These are phyloP conservation scores for Pythium brassicae DNA, from an alignment of 352 stramenopile genomes.

Conservation along the genomic window DNA sequence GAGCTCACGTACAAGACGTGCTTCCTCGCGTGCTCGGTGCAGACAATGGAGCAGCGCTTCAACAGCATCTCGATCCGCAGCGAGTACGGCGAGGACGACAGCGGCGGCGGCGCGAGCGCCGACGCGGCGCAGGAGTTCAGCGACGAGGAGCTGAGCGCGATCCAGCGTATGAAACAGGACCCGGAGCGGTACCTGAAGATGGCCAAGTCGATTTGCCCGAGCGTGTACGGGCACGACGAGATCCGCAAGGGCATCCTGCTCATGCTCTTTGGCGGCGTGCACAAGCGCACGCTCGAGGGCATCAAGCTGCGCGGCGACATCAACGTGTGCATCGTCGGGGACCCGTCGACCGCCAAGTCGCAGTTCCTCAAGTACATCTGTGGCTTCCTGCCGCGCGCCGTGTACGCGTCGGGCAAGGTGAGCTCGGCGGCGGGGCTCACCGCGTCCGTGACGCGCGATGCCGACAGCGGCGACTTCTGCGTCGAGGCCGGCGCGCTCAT, in stretches of 20 bases:
- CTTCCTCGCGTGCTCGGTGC: conserved; percentile 95
- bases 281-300: conserved; percentile 96
- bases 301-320: conserved; percentile 99
- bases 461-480: conserved; percentile 89
- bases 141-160: conserved; percentile 89
- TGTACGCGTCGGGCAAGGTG: conserved; percentile 99
- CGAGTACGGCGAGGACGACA: conserved; percentile 57
- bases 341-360: conserved; percentile 97
- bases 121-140: conserved; percentile 80
- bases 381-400: conserved; percentile 89
- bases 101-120: conserved; percentile 17
- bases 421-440: conserved; percentile 97
- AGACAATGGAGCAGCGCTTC: conserved; percentile 88
- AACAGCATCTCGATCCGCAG: conserved; percentile 85
- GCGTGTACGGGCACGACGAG: conserved; percentile 97
- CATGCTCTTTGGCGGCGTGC: conserved; percentile 97
- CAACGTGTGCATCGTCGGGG: conserved; percentile 99
- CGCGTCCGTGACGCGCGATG: conserved; percentile 94
- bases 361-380: conserved; percentile 99
- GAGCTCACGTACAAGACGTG: conserved; percentile 98
- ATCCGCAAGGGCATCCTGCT: conserved; percentile 93
- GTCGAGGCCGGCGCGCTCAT: conserved; percentile 96
- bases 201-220: conserved; percentile 94
- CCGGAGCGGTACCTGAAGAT: conserved; percentile 92
- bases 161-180: conserved; percentile 90